These are phyloP conservation scores for Mycosphaerella arachidis DNA, from an alignment of 2,329 filamentous ascomycete species.

Conservation along the genomic window DNA sequence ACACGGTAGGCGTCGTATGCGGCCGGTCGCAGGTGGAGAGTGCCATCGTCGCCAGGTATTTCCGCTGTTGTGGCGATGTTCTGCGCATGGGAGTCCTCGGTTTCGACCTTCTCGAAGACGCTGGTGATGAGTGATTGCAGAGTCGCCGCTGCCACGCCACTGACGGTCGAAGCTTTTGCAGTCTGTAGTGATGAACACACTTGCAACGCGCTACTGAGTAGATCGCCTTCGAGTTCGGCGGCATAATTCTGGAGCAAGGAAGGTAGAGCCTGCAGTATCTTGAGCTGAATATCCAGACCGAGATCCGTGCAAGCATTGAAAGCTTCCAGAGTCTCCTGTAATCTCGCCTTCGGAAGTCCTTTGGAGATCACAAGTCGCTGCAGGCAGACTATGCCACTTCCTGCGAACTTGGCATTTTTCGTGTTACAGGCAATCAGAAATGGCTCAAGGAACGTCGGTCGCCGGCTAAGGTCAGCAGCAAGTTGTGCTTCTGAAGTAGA, in stretches of 20 bases:
- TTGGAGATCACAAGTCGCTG: slow-evolving; percentile 80
- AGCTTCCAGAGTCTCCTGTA: slow-evolving; percentile 83
- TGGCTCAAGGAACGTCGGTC: slow-evolving; percentile 80
- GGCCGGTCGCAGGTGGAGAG: slow-evolving; percentile 65
- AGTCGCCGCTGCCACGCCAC: slow-evolving; percentile 93
- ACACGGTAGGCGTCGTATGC: slow-evolving; percentile 83
- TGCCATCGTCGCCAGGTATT: slow-evolving; percentile 61
- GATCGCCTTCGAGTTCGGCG: slow-evolving; percentile 70
- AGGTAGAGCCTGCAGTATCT: slow-evolving; percentile 88
- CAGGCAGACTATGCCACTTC: slow-evolving; percentile 67
- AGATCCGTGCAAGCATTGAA: slow-evolving; percentile 73
- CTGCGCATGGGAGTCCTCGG: slow-evolving; percentile 64
- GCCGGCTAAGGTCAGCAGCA: slow-evolving; percentile 71
- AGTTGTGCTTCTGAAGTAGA: slow-evolving; percentile 72
- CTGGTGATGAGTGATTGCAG: slow-evolving; percentile 88
- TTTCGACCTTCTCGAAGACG: slow-evolving; percentile 84
- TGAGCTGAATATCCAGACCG: slow-evolving; percentile 83
- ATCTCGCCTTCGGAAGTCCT: slow-evolving; percentile 70
- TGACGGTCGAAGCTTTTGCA: slow-evolving; percentile 89
- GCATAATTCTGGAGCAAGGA: slow-evolving; percentile 88
- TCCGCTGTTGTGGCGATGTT: slow-evolving; percentile 59
- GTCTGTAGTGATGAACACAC: slow-evolving; percentile 88
- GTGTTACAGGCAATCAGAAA: slow-evolving; percentile 91
- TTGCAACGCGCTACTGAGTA: slow-evolving; percentile 77
- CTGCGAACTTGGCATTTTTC: slow-evolving; percentile 83